Conservation (phyloP, 441 rosid species). For the Geranium incanum region DNA sequence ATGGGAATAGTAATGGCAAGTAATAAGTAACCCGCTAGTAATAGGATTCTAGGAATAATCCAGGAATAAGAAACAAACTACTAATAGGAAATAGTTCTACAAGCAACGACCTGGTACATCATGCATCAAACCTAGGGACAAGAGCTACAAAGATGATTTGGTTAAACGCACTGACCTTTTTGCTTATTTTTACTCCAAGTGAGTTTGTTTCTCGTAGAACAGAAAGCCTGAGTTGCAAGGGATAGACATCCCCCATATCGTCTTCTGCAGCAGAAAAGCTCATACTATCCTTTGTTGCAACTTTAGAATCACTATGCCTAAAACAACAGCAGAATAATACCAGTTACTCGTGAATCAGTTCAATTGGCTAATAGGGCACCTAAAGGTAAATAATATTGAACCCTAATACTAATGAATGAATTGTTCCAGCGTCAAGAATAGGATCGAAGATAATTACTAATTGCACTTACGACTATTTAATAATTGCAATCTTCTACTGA, state of each 20-base stretch:
- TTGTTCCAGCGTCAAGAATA: background rate
- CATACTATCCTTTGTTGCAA: slow-evolving; percentile 53
- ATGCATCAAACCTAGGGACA: slow-evolving; percentile 17
- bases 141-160: slow-evolving; percentile 18
- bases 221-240: slow-evolving; percentile 78
- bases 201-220: slow-evolving; percentile 55
- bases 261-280: slow-evolving; percentile 72
- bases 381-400: slow-evolving; percentile 2
- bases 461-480: background rate
- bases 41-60: no score
- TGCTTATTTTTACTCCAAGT: slow-evolving; percentile 76
- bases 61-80: no score
- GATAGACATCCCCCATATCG: slow-evolving; percentile 92
- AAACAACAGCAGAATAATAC: slow-evolving; percentile 22
- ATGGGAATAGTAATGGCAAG: no score
- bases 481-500: background rate
- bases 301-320: slow-evolving; percentile 77
- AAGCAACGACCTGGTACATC: background rate
- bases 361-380: slow-evolving; percentile 2
- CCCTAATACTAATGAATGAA: background rate
- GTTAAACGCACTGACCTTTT: slow-evolving; percentile 50
- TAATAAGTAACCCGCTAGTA: no score
- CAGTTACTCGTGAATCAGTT: background rate
- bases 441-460: background rate
- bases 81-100: no score